Conservation (phyloP, 2,329 filamentous ascomycete species). For the Fonsecaea nubica region DNA sequence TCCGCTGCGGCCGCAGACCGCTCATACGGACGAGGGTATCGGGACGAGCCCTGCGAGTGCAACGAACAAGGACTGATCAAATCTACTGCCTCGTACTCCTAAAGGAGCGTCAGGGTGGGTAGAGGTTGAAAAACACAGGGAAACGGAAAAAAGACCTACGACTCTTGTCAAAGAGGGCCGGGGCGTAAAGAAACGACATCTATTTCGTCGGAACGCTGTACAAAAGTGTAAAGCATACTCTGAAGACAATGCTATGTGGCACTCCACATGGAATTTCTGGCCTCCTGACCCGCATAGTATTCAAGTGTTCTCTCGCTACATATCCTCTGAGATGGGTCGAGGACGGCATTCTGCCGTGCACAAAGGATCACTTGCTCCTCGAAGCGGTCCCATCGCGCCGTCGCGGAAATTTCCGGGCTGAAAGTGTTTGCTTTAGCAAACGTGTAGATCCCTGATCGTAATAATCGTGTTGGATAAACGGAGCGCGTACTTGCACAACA, state of each 20-base stretch:
- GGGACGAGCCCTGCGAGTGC: constrained; percentile 42
- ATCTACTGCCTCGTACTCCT: background rate
- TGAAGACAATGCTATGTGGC: background rate
- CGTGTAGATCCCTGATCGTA: background rate
- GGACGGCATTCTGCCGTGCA: background rate
- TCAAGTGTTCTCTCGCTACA: background rate
- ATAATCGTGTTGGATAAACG: background rate
- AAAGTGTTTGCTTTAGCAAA: background rate
- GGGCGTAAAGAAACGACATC: background rate
- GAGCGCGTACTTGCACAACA: background rate
- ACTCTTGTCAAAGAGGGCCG: background rate
- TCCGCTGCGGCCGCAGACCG: constrained; percentile 44
- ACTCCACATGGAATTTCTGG: background rate
- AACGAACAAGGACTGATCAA: background rate
- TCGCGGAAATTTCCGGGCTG: background rate
- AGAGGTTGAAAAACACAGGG: background rate
- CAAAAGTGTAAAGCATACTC: background rate
- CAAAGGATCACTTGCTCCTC: background rate
- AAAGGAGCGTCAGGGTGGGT: background rate
- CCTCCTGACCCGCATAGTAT: background rate
- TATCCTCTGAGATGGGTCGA: background rate
- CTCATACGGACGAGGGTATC: constrained; percentile 43
- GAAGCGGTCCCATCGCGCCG: background rate
- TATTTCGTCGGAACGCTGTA: background rate
- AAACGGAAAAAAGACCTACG: background rate